These are phyloP conservation scores for Garcia nutans DNA, from an alignment of 345 rosid genomes.

Conservation along the genomic window DNA sequence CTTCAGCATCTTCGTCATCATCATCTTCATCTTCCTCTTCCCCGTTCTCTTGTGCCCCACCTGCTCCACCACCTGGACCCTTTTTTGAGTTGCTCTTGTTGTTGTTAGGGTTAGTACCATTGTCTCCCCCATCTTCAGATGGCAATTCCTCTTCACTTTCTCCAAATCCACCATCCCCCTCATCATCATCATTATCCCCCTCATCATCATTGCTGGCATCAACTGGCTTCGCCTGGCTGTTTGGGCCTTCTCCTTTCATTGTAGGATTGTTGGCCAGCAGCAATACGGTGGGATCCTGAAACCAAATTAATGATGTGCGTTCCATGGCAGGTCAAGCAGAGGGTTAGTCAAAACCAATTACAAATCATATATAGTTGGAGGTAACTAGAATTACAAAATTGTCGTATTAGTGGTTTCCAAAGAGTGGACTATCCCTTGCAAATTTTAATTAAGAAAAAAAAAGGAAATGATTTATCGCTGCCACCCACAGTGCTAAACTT, in stretches of 20 bases:
- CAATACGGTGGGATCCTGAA: constrained; percentile 37
- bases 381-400: background rate
- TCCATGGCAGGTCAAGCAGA: constrained; percentile 5
- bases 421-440: too few relatives aligned
- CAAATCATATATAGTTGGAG: background rate
- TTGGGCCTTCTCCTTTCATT: constrained; percentile 33
- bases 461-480: too few relatives aligned
- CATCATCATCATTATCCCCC: constrained; percentile 18
- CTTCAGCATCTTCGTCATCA: constrained; percentile 22
- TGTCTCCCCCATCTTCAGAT: constrained; percentile 52
- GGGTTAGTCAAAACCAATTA: background rate
- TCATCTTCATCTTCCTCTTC: constrained; percentile 48
- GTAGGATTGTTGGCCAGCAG: constrained; percentile 22
- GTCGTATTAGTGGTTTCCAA: background rate
- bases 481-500: too few relatives aligned
- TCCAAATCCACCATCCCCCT: constrained; percentile 45
- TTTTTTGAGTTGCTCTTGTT: constrained; percentile 48
- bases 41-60: constrained; percentile 40
- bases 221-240: constrained; percentile 33
- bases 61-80: constrained; percentile 38
- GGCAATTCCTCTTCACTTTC: constrained; percentile 59
- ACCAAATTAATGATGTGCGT: background rate
- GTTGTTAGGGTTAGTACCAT: constrained; percentile 39
- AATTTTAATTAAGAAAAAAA: too few relatives aligned
- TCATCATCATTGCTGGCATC: constrained; percentile 52